Evolutionary conservation across 2,329 filamentous ascomycete genomes (phyloP).

Genomic region (Chaetomiaceae sp.): DNA sequence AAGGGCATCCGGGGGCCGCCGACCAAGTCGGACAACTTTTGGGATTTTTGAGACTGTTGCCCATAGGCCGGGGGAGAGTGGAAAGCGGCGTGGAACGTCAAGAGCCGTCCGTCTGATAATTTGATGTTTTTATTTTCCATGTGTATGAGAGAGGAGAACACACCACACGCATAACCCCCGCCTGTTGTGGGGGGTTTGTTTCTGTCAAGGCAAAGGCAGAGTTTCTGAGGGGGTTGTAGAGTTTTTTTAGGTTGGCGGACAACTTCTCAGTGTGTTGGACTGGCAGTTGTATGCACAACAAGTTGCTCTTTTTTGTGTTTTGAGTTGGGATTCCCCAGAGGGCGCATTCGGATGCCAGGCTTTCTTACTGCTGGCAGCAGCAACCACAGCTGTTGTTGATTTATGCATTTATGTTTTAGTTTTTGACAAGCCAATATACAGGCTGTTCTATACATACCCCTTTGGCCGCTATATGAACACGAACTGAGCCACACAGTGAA

Average conservation of each 20-base stretch:
- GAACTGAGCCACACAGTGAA: too few relatives aligned
- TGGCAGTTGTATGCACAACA: background rate
- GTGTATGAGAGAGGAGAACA: background rate
- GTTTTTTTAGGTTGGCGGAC: background rate
- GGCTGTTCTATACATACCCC: background rate
- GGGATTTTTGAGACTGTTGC: constrained; percentile 49
- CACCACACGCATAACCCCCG: background rate
- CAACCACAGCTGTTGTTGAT: background rate
- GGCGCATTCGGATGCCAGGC: background rate
- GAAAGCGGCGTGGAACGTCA: background rate
- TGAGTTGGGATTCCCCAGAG: background rate
- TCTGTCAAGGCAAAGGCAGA: background rate
- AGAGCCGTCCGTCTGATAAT: constrained; percentile 5
- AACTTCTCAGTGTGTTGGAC: constrained; percentile 6
- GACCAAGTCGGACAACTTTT: constrained; percentile 38
- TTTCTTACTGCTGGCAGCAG: too few relatives aligned
- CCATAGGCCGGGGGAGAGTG: background rate
- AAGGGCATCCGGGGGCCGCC: constrained; percentile 35
- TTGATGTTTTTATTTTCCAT: background rate
- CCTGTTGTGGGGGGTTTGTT: background rate
- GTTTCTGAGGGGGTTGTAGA: background rate
- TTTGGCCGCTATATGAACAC: too few relatives aligned
- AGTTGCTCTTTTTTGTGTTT: background rate
- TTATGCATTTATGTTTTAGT: too few relatives aligned
- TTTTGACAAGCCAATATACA: background rate